Base-by-base conservation (phyloP, 2,329 filamentous ascomycete genomes). In the Herpotrichia juniperi region DNA sequence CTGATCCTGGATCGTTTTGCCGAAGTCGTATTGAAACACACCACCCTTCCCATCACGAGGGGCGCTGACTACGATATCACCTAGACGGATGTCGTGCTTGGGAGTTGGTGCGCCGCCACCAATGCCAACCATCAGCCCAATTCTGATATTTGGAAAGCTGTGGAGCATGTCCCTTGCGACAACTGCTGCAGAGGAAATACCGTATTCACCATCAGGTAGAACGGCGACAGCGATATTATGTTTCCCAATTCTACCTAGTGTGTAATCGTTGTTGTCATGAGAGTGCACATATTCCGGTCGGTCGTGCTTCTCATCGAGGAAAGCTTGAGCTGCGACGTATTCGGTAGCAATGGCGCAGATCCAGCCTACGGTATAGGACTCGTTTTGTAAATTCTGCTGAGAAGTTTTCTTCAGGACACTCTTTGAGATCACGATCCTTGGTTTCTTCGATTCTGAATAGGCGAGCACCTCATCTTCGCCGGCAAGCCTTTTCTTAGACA, bases 1-100 rank as follows among this genome's bases (percentile, higher is more conserved):
- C 8, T 56, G 50, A 32, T 43, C 53, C 50, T 65, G 57, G 17
- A 61, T 53, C 1, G 56, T 54, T 45, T 68, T 69, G 25, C 48
- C 54, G 11, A 44, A 53, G 31, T 66, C 59, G 49, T 62, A 64
- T 42, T 59, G 55, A 24, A 66, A 19, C 11, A 66, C 61, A 24
- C 61, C 59, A 28, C 59, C 53, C 31, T 61, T 44, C 14, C 57
- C 56, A 16, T 50, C 59, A 35, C 45, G 46, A 2, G 58, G 61
- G 42, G 26, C 48, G 54, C 55, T 61, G 34, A 66, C 56, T 0
- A 63, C 61, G 31, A 66, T 53, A 47, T 64, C 61, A 22, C 61
- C 57, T 12, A 66, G 52, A 17, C 57, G 50, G 14, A 66, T 61
- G 40, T 59, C 47, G 2, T 45, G 46, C 42, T n/a, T n/a, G n/a